These are phyloP conservation scores for Thelonectria olida DNA, from an alignment of 2,329 filamentous ascomycete species.

Conservation along the genomic window DNA sequence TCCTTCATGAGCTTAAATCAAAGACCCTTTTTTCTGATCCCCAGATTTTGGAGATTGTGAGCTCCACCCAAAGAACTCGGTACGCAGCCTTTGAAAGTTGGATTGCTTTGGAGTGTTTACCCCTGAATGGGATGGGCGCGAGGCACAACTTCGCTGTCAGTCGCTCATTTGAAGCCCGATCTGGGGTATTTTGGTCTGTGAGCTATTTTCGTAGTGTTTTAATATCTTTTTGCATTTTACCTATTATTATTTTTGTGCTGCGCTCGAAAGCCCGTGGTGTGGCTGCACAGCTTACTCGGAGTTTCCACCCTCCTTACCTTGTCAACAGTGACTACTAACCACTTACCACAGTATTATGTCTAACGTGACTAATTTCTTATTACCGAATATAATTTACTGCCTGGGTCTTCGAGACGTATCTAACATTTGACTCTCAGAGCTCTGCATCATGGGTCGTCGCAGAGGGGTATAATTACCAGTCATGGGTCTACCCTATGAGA, in stretches of 20 bases:
- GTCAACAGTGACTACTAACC: too few relatives aligned
- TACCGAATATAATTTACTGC: too few relatives aligned
- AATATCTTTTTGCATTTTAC: background rate
- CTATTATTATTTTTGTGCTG: too few relatives aligned
- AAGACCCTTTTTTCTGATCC: background rate
- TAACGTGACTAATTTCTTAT: too few relatives aligned
- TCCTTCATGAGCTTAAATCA: background rate
- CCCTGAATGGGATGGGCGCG: background rate
- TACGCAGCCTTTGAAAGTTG: background rate
- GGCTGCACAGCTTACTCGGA: too few relatives aligned
- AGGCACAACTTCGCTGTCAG: background rate
- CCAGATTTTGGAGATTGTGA: background rate
- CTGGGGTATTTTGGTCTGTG: background rate
- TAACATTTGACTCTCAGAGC: too few relatives aligned
- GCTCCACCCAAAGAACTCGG: background rate
- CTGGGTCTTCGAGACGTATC: too few relatives aligned
- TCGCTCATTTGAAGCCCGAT: background rate
- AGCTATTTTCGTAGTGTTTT: background rate
- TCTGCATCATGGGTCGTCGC: background rate
- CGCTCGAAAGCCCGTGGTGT: too few relatives aligned
- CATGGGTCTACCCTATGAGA: background rate
- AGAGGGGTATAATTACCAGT: background rate
- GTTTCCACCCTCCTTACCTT: too few relatives aligned
- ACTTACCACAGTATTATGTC: too few relatives aligned
- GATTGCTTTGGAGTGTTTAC: background rate